phyloP scores from a whole-genome alignment of 1,284 basidiomycete genomes.

The Ganoderma leucocontextum region DNA sequence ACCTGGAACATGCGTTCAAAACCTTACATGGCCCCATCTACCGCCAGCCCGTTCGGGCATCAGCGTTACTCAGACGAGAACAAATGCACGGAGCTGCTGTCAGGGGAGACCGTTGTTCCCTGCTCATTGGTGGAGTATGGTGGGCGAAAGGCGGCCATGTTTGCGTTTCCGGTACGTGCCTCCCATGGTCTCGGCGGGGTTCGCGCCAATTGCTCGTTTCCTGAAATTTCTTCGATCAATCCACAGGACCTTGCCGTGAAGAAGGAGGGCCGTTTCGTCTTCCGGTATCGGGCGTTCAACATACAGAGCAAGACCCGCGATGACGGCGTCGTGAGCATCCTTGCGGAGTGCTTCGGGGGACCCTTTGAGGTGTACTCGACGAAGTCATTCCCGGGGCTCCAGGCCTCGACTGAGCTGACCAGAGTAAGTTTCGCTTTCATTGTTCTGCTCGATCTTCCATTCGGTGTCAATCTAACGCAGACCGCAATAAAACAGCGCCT shows the following conservation, averaged over 20 bases:
- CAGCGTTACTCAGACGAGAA: neutral
- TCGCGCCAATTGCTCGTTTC: neutral
- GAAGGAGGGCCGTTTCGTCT: conserved; percentile 38
- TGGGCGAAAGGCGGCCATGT: conserved; percentile 69
- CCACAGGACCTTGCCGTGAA: conserved; percentile 41
- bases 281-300: conserved; percentile 40
- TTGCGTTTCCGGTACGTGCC: conserved; percentile 71
- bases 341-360: conserved; percentile 76
- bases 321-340: conserved; percentile 54
- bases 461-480: conserved; percentile 1
- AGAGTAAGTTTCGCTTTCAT: conserved; percentile 54
- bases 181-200: neutral
- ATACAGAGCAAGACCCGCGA: conserved; percentile 34
- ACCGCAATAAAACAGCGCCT: neutral
- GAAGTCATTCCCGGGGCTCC: conserved; percentile 81
- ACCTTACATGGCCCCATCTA: neutral
- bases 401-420: conserved; percentile 76
- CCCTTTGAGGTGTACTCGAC: conserved; percentile 78
- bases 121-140: conserved; percentile 67
- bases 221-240: conserved; percentile 9
- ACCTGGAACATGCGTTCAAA: conserved; percentile 4
- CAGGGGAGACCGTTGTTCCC: conserved; percentile 73
- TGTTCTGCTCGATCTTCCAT: neutral
- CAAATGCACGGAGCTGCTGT: conserved; percentile 63
- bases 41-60: conserved; percentile 1